phyloP scores from a whole-genome alignment of 73 alveolate species.

The Uronychia setigera region DNA sequence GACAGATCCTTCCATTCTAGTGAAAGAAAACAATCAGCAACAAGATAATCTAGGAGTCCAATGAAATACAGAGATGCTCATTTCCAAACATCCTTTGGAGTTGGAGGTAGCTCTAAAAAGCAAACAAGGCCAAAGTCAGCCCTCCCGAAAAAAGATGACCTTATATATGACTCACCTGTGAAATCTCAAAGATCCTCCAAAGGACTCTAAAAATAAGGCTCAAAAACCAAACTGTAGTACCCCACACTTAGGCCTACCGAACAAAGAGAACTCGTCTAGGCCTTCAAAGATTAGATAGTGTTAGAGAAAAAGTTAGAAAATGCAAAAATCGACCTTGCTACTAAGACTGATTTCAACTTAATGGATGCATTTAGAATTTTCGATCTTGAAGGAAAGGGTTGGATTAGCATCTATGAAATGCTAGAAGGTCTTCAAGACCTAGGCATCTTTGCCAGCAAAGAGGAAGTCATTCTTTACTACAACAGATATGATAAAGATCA shows the following conservation, averaged over 20 bases:
- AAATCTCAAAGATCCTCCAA: too few relatives aligned
- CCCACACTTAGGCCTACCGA: conserved; percentile 38
- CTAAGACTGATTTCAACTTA: conserved; percentile 55
- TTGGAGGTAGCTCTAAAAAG: background rate
- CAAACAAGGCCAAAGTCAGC: background rate
- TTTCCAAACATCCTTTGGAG: background rate
- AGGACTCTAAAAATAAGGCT: too few relatives aligned
- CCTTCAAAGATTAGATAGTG: conserved; percentile 40
- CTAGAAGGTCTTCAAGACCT: conserved; percentile 28
- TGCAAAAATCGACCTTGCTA: conserved; percentile 45
- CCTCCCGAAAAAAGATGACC: background rate
- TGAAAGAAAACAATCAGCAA: background rate
- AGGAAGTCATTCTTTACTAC: conserved; percentile 32
- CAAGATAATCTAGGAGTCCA: background rate
- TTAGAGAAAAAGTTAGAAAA: conserved; percentile 60
- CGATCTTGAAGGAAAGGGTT: conserved; percentile 60
- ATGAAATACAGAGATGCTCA: background rate
- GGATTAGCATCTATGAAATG: conserved; percentile 49
- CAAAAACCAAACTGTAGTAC: background rate
- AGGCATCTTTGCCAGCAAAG: conserved; percentile 33
- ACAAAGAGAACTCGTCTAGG: conserved; percentile 55
- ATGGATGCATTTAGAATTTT: conserved; percentile 64
- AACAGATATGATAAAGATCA: conserved; percentile 48
- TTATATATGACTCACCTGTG: too few relatives aligned
- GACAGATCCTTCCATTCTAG: background rate